These are phyloP conservation scores for Prunus mume DNA, from an alignment of 306 rosid genomes.

Conservation along the genomic window DNA sequence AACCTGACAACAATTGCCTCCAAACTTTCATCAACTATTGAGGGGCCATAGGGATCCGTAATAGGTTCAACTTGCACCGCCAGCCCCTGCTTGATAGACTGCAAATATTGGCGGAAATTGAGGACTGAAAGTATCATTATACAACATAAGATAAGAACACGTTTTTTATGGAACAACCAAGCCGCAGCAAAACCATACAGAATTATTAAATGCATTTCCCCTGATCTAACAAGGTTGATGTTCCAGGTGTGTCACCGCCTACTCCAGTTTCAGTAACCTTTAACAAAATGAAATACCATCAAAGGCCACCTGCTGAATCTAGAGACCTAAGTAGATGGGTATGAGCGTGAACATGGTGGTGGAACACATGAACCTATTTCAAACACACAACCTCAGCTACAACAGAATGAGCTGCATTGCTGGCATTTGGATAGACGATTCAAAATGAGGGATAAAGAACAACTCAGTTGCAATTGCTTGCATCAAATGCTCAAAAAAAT, in stretches of 20 bases:
- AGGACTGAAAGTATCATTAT: slow-evolving; percentile 3
- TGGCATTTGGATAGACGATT: background rate
- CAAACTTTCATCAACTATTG: slow-evolving; percentile 73
- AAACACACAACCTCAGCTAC: background rate
- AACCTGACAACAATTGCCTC: slow-evolving; percentile 95
- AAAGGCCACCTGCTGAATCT: background rate
- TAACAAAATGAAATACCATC: background rate
- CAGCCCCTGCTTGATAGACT: slow-evolving; percentile 84
- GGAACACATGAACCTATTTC: background rate
- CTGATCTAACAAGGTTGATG: background rate
- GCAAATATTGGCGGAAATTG: slow-evolving; percentile 13
- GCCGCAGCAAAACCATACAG: background rate
- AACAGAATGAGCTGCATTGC: background rate
- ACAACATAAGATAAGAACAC: background rate
- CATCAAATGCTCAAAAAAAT: background rate
- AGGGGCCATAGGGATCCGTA: slow-evolving; percentile 90
- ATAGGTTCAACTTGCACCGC: slow-evolving; percentile 78
- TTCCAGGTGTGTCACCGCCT: background rate
- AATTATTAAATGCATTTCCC: background rate
- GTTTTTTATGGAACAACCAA: background rate
- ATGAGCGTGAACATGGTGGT: background rate
- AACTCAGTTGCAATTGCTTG: background rate
- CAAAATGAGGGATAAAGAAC: background rate
- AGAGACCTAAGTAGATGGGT: background rate
- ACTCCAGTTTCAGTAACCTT: background rate